These are phyloP conservation scores for Linaria vulgaris DNA, from an alignment of 257 asterid species.

Conservation along the genomic window DNA sequence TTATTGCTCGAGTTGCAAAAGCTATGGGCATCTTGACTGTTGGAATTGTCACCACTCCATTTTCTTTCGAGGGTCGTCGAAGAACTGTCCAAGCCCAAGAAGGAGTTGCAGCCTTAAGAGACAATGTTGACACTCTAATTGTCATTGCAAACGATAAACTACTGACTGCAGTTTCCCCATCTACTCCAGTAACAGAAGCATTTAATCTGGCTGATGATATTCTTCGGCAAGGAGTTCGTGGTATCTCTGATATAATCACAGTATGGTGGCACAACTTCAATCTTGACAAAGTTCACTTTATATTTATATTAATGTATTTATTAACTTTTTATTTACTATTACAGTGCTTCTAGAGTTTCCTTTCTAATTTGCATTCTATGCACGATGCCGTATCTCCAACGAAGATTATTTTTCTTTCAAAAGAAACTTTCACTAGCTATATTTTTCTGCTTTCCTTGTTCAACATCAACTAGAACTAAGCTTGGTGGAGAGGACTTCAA, in stretches of 20 bases:
- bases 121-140: slow-evolving; percentile 91
- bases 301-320: neutral
- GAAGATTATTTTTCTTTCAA: slow-evolving; percentile 1
- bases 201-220: slow-evolving; percentile 96
- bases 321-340: too few relatives aligned
- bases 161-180: slow-evolving; percentile 83
- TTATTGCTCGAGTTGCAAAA: slow-evolving; percentile 86
- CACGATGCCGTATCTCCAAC: neutral
- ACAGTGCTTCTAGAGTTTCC: neutral
- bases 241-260: slow-evolving; percentile 92
- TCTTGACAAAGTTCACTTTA: slow-evolving; percentile 9
- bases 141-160: slow-evolving; percentile 93
- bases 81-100: slow-evolving; percentile 97
- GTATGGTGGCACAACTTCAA: slow-evolving; percentile 38
- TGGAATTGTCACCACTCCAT: slow-evolving; percentile 94
- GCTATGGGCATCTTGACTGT: slow-evolving; percentile 93
- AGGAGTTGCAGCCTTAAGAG: slow-evolving; percentile 91
- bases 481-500: slow-evolving; percentile 1
- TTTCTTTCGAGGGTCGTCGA: slow-evolving; percentile 96
- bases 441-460: neutral
- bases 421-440: neutral
- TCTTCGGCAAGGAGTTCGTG: slow-evolving; percentile 97
- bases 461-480: neutral
- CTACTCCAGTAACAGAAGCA: slow-evolving; percentile 97
- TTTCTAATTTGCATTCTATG: neutral